phyloP scores from a whole-genome alignment of 306 rosid species.

The Erythrophleum fordii region DNA sequence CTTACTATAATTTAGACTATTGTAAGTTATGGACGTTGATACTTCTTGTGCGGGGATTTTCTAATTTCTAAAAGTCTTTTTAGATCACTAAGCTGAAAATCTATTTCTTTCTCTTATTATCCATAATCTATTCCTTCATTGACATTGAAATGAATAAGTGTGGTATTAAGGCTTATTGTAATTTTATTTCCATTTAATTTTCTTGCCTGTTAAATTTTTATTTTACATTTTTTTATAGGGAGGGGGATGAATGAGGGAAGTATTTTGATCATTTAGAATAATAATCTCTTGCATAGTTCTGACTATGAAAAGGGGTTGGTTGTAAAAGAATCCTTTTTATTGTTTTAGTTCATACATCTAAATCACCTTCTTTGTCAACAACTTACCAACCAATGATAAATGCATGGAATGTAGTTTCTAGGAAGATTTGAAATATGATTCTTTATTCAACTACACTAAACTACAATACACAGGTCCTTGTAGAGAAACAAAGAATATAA shows the following conservation, averaged over 20 bases:
- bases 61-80: not conserved
- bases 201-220: not conserved
- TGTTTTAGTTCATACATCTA: not conserved
- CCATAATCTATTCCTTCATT: not conserved
- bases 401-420: not conserved
- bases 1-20: not conserved
- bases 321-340: not conserved
- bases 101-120: not conserved
- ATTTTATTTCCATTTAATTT: not conserved
- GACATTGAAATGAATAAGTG: not conserved
- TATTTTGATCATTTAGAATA: not conserved
- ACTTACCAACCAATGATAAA: not conserved
- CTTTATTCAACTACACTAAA: not conserved
- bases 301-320: not conserved
- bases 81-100: not conserved
- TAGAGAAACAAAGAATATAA: not conserved
- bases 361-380: not conserved
- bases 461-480: not conserved
- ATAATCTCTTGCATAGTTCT: not conserved
- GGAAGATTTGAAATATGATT: not conserved
- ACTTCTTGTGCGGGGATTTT: not conserved
- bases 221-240: not conserved
- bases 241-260: not conserved
- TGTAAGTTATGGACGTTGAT: not conserved
- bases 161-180: not conserved